Evolutionary conservation across 176 grass and related monocot genomes (phyloP), one percentile per base, ranked within the genome.

Genomic region (Chrysopogon serrulatus): DNA sequence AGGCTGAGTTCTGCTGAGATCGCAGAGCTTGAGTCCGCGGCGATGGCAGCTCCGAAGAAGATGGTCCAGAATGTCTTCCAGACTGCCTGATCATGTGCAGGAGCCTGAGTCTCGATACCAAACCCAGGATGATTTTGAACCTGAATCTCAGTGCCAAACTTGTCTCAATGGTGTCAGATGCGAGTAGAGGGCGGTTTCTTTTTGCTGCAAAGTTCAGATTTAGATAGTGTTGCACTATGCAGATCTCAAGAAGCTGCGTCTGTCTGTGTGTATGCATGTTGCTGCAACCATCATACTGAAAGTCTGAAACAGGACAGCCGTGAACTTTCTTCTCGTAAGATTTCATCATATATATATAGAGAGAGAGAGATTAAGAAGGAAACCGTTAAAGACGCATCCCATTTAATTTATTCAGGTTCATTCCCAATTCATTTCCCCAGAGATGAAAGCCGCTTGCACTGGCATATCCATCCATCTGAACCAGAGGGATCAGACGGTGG

Each of bases 31-130:
- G 93, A 99, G 76, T 79, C 91, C 5, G 80, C 91, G 6, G 93
- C 93, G 2, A 93, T 85, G 83, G 84, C 85, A 40, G 93, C 87
- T 48, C 87, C 89, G 3, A 94, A 87, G 71, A 99, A 92, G 65
- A 94, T 99, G 96, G 62, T 96, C 35, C 93, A 99, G 84, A 96
- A 96, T 59, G 93, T 96, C 36, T 99, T 99, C 67, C 91, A 96
- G 66, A 99, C 93, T 9, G 83, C 89, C 26, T 93, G 85, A 95
- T 44, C 32, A 63, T 44, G 42, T 43, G 3, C 12, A 32, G 26
- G 23, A 33, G 73, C 26, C 6, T 34, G 11, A 49, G 82, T 63
- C 9, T 42, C 6, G 41, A 24, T 11, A 12, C 23, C n/a, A 11
- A 57, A 11, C 8, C 0, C 21, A 56, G 53, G 23, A 57, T 57